These are phyloP conservation scores for Paraglomus occultum DNA, from an alignment of 192 early-diverging fungal genomes.

Conservation along the genomic window DNA sequence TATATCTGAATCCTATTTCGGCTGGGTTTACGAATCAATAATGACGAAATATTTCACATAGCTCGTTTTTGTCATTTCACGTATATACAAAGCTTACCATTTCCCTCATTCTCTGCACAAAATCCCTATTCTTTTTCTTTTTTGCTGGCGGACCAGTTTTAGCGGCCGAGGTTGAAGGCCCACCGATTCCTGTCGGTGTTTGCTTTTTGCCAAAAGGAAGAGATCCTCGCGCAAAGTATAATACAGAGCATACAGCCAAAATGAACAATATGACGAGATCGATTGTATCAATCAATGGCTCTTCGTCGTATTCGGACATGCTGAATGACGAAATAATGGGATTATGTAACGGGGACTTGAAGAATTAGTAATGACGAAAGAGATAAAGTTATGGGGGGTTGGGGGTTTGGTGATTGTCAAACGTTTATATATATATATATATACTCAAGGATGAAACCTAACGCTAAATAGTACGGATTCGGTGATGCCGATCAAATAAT, in stretches of 20 bases:
- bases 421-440: too few relatives aligned
- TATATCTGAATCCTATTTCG: background rate
- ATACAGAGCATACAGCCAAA: background rate
- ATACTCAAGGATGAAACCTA: too few relatives aligned
- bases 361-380: too few relatives aligned
- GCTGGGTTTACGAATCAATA: background rate
- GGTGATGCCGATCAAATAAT: too few relatives aligned
- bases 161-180: background rate
- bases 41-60: background rate
- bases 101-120: constrained; percentile 57
- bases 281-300: constrained; percentile 16
- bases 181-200: background rate
- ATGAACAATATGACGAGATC: constrained; percentile 13
- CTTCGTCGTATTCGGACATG: background rate
- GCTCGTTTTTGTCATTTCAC: too few relatives aligned
- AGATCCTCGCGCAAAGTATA: constrained; percentile 7
- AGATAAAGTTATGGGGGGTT: too few relatives aligned
- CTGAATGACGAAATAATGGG: too few relatives aligned
- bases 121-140: constrained; percentile 46
- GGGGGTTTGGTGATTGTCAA: too few relatives aligned
- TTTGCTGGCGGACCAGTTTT: constrained; percentile 9
- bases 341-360: too few relatives aligned
- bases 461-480: too few relatives aligned
- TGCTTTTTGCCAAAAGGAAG: constrained; percentile 1
- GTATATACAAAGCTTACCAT: constrained; percentile 37